Base-by-base conservation (phyloP, 2,329 filamentous ascomycete species). In the Periconia macrospinosa region DNA sequence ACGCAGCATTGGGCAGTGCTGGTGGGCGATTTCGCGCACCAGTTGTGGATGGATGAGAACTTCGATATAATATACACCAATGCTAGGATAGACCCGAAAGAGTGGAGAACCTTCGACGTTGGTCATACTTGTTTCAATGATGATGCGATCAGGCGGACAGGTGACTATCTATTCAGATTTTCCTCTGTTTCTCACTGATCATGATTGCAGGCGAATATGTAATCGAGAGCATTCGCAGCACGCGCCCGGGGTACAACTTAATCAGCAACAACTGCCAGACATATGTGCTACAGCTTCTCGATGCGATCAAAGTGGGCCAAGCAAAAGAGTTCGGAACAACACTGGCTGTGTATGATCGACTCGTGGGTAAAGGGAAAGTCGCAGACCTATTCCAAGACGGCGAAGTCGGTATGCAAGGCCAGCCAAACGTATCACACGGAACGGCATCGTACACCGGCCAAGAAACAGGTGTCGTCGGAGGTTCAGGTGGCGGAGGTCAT, bases 201-300 rank as follows among this genome's bases (percentile, higher is more conserved):
- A 37, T 13, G 33, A 37, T 40, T 46, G 2, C 49, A 81, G 81
- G 78, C 17, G 81, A 84, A 53, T 79, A 78, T 58, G 78, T 81
- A 0, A 84, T 85, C 35, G 75, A 79, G 18, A 75, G 76, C 15
- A 84, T 85, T 63, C 71, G 82, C 7, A 67, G 75, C 33, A 76
- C 72, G 47, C 75, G 77, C 10, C 76, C 81, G 0, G 79, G 72
- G 1, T 85, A 85, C 67, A 84, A 84, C 50, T 75, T 85, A 51
- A 84, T 85, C 63, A 80, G 75, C 57, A 85, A 85, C 66, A 85
- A 85, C 67, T 85, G 83, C 65, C 83, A 85, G 59, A 84, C 81
- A 17, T 85, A 81, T 54, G 82, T 81, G 0, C 62, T 83, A 14
- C 70, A 76, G 43, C 69, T 84, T 14, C 76, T 85, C 8, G 81